phyloP scores from a whole-genome alignment of 2,329 filamentous ascomycete genomes.

The Elsinoe ampelina region DNA sequence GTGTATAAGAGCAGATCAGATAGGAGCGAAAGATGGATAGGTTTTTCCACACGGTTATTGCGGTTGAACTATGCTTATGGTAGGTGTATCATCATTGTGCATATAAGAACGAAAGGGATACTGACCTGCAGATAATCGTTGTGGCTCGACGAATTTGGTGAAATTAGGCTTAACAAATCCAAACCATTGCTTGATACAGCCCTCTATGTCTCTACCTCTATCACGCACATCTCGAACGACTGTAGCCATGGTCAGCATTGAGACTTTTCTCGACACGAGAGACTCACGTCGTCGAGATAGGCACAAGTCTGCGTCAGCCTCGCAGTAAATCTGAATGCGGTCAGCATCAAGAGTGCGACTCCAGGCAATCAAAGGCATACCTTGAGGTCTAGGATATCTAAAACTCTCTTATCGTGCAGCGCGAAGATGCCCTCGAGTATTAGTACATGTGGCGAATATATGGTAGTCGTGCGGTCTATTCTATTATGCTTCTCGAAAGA shows the following conservation, averaged over 20 bases:
- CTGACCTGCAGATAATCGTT: slow-evolving; percentile 71
- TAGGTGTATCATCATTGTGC: slow-evolving; percentile 28
- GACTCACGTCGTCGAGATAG: slow-evolving; percentile 76
- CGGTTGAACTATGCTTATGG: slow-evolving; percentile 34
- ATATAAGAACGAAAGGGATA: slow-evolving; percentile 14
- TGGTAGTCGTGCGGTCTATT: slow-evolving; percentile 66
- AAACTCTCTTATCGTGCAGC: slow-evolving; percentile 74
- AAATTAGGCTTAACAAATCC: slow-evolving; percentile 94
- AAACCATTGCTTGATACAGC: slow-evolving; percentile 98
- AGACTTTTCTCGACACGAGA: slow-evolving; percentile 38
- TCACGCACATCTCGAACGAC: slow-evolving; percentile 82
- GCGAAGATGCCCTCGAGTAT: slow-evolving; percentile 96
- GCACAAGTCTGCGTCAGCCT: slow-evolving; percentile 91
- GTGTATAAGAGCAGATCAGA: slow-evolving; percentile 22
- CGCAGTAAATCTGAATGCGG: slow-evolving; percentile 97
- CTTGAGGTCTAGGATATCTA: slow-evolving; percentile 84
- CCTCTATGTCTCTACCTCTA: slow-evolving; percentile 82
- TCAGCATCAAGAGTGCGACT: too few relatives aligned
- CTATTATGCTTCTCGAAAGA: slow-evolving; percentile 89
- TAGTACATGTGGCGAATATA: slow-evolving; percentile 93
- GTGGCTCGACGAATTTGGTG: slow-evolving; percentile 85
- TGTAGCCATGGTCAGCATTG: slow-evolving; percentile 26
- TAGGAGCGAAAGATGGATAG: slow-evolving; percentile 26
- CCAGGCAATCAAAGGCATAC: too few relatives aligned
- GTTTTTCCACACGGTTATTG: slow-evolving; percentile 29